Evolutionary conservation across 352 stramenopile species (phyloP), one percentile per base, ranked within the genome.

Genomic region (Pythium apleroticum): DNA sequence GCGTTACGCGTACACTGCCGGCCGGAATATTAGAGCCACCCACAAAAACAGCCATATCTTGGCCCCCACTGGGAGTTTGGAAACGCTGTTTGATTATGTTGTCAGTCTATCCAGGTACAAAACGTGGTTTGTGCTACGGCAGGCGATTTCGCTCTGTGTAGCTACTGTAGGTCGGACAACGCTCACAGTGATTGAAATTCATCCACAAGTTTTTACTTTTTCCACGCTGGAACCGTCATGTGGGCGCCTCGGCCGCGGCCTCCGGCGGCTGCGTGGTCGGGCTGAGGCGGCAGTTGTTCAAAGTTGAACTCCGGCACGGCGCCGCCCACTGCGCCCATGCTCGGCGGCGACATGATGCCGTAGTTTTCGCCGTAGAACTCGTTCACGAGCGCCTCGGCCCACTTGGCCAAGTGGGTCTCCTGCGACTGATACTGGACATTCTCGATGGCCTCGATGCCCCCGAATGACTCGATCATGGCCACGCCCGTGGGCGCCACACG

Each of bases 351-450:
- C 58, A 90, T 82, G 30, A 89, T 69, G 6, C 86, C 87, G 49
- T 91, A 93, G 63, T 90, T 88, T 46, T 93, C 84, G 48, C 85
- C 84, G 60, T 93, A 95, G 56, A 91, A 93, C 58, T 89, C 73
- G 65, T 95, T 90, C n/a, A 93, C 80, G 49, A 95, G 67, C 19
- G 76, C 71, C 7, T 86, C 80, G 0, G 84, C 84, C 74, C 84
- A 90, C 37, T 78, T 69, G 8, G 79, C 71, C 33, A 93, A 68
- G 54, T 90, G 77, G 45, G 84, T 72, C 45, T 88, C 81, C 11
- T 72, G 53, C 19, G 75, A 81, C 52, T 91, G 73, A 49, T 88
- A 91, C 69, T 93, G 83, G 30, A 95, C 77, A 22, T 71, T 84
- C 63, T 95, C 87, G 31, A 95, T 74, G 3, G 80, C 84, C 35